Base-by-base conservation (phyloP, 2,329 filamentous ascomycete genomes). In the Dendryphion nanum region DNA sequence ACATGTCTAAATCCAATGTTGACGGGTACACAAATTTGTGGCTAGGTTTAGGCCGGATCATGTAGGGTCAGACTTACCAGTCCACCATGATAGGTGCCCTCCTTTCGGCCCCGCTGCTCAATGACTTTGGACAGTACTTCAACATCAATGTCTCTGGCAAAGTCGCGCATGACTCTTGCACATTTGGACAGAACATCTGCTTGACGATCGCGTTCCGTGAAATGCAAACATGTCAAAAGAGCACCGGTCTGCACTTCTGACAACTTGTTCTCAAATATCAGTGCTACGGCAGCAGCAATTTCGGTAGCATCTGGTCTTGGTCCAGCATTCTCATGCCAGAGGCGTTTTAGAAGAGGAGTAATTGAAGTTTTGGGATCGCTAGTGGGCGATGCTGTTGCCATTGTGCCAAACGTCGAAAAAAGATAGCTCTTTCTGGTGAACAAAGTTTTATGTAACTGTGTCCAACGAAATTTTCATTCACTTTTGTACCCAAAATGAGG, bases 211-310 rank as follows among this genome's bases (percentile, higher is more conserved):
- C 89, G 80, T 41, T 83, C 82, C 2, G 89, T 95, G 52, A 95
- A 96, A 70, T 96, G 91, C 31, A 98, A 75, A 38, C 89, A 86
- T 59, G 93, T 96, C 36, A 97, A 75, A 39, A 98, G 75, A 26
- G 90, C 86, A 37, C 87, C 86, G 1, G 86, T 86, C 65, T 97
- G 93, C 6, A 90, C 86, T 26, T 87, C 83, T n/a, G 87, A 91
- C 14, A 97, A 75, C 50, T 82, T 81, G 69, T 96, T 85, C 41
- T 89, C 90, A 68, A 97, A 97, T 61, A 96, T 94, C 59, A 91
- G 77, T 4, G 88, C 84, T 53, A 97, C 84, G 37, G 91, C 90
- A n/a, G 84, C 77, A 42, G 91, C 89, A 63, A 98, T 93, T 63
- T 96, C 89, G 35, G 80, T 74, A 10, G 90, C 82, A 13, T 82